Base-by-base conservation (phyloP, 2,329 filamentous ascomycete genomes). In the Penicillium digitatum region DNA sequence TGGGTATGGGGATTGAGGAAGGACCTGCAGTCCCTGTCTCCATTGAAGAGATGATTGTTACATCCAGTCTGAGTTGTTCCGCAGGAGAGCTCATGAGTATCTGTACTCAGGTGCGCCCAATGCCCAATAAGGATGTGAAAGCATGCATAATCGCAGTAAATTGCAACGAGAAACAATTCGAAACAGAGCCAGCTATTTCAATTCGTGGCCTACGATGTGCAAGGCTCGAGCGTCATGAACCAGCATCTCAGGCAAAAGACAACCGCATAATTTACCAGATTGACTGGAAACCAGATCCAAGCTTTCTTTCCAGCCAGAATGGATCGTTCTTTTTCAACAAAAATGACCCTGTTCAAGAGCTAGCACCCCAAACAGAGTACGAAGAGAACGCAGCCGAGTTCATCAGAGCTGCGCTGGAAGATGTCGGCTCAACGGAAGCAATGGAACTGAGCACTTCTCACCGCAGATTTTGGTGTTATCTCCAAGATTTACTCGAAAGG, bases 21-120 rank as follows among this genome's bases (percentile, higher is more conserved):
- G 58, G 58, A 1, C 58, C 65, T 4, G 37, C 58, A 2, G 56
- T 69, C 12, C 67, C 67, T 1, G 56, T 67, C 5, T 62, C 39
- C 1, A 58, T 69, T 8, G 57, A 67, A 4, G 46, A 63, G 26
- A 57, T 69, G 38, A 46, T 32, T 6, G 34, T 68, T 5, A 59
- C 62, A 6, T 24, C 37, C 2, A 11, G 40, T 10, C 53, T 62
- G 0, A 49, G 16, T 7, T 48, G 40, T 9, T 32, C 34, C 3
- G 31, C 58, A 3, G 62, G 63, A 2, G 44, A 52, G 7, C 37
- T 44, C 16, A 26, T 66, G 18, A 52, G 49, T 16, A 48, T 60
- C 0, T 54, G 47, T 16, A 65, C 62, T 0, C 35, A 58, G 24
- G 40, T 62, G 24, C 38, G 38, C 12, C 45, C 40, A 3, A 40